Evolutionary conservation across 2,329 filamentous ascomycete genomes (phyloP).

Genomic region (Colletotrichum aenigma): DNA sequence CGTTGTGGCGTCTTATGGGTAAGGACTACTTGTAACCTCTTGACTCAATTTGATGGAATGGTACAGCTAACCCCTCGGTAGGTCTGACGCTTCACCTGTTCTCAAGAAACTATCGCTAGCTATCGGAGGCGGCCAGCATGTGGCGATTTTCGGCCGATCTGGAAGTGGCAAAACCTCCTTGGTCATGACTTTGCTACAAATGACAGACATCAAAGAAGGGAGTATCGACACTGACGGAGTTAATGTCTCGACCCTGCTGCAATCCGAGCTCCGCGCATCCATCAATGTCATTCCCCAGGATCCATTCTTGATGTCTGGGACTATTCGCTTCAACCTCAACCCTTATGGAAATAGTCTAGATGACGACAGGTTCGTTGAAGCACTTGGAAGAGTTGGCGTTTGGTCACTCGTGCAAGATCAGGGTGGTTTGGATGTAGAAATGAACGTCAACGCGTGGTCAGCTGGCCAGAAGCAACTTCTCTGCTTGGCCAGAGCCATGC

Average conservation of each 20-base stretch:
- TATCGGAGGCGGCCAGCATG: neutral
- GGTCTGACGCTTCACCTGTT: neutral
- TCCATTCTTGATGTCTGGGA: neutral
- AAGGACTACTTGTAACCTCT: neutral
- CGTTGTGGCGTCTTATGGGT: constrained; percentile 2
- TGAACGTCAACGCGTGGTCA: neutral
- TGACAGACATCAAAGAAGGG: neutral
- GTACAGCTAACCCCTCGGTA: neutral
- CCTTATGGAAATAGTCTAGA: neutral
- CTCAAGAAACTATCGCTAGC: neutral
- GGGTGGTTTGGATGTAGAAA: neutral
- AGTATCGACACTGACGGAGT: neutral
- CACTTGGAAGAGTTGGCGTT: neutral
- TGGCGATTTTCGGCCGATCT: neutral
- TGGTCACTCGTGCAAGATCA: neutral
- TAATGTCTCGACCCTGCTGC: neutral
- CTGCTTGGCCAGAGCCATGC: neutral
- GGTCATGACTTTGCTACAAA: neutral
- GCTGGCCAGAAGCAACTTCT: constrained; percentile 5
- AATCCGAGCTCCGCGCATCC: neutral
- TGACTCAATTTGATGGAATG: rapidly evolving
- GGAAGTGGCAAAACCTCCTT: constrained; percentile 7
- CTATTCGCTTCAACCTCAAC: neutral
- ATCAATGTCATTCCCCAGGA: constrained; percentile 5
- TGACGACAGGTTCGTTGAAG: neutral